Evolutionary conservation across 2,329 filamentous ascomycete genomes (phyloP).

Genomic region (Calonectria honghensis): DNA sequence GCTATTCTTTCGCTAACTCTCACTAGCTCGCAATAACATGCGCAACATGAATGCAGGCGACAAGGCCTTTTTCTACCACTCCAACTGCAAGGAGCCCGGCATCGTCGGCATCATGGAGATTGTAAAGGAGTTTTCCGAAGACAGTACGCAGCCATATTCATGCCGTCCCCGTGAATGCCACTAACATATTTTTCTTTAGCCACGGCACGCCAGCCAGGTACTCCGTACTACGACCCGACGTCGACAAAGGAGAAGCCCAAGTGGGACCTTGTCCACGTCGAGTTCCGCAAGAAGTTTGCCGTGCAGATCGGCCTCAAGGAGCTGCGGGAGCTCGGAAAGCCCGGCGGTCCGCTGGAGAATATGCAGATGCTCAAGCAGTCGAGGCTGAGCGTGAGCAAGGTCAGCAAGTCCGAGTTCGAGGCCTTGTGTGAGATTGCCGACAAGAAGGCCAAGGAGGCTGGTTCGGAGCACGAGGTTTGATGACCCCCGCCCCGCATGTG

Average conservation of each 20-base stretch:
- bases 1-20: constrained; percentile 4
- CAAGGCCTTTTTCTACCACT: constrained; percentile 97
- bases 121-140: constrained; percentile 87
- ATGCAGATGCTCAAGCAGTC: constrained; percentile 91
- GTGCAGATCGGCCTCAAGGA: constrained; percentile 82
- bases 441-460: constrained; percentile 63
- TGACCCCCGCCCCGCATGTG: not conserved
- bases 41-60: constrained; percentile 93
- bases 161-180: fast-evolving
- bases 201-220: constrained; percentile 58
- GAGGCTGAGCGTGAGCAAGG: constrained; percentile 87
- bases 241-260: constrained; percentile 73
- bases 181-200: constrained; percentile 46
- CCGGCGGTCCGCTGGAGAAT: constrained; percentile 75
- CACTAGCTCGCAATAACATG: constrained; percentile 87
- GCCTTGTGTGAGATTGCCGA: constrained; percentile 74
- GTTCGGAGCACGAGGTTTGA: constrained; percentile 60
- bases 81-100: constrained; percentile 91
- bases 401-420: constrained; percentile 79
- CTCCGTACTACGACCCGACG: constrained; percentile 88
- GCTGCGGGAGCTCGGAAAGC: constrained; percentile 78
- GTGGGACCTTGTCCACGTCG: constrained; percentile 93
- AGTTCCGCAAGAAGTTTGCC: constrained; percentile 88
- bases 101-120: constrained; percentile 94
- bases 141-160: constrained; percentile 72